Base-by-base conservation (phyloP, 768 basidiomycete species). In the Multifurca ochricompacta region DNA sequence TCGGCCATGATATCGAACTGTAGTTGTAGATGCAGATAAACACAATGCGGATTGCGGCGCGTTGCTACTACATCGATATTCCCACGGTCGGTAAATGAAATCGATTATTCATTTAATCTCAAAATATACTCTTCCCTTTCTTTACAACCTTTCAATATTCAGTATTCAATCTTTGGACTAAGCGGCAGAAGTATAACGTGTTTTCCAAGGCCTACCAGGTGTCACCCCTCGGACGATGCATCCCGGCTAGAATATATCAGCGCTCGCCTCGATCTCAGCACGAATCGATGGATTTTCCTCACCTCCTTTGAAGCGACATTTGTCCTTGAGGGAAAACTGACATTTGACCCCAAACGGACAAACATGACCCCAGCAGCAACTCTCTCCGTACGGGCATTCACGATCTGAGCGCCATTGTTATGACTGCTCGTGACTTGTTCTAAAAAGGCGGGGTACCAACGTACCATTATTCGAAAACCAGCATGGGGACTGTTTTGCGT, bases 241-340 rank as follows among this genome's bases (percentile, higher is more conserved):
- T 75, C 47, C 71, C 73, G 45, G 73, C 74, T 76, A 44, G 11
- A 16, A 48, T 9, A 42, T 41, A 35, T 52, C 32, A 57, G n/a
- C 44, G 4, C 10, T 18, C 13, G 10, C 18, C 14, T 16, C 10
- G 28, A 28, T 36, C 25, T 7, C 28, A 8, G 18, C 30, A 13
- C 9, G 9, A 53, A 16, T 35, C 23, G n/a, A 36, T 30, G 28
- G 43, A 28, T 27, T 1, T 32, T 8, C 69, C 77, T 63, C 53
- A 77, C 77, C 69, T 61, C 83, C 87, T 77, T 90, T 89, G 69
- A 91, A 91, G 86, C 88, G 89, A 65, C 88, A 91, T 69, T 85
- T 89, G 39, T 87, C 87, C 65, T 84, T 87, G 69, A 78, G 80
- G 28, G 84, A 70, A 67, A 85, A 84, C 64, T 77, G 78, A 58